Base-by-base conservation (phyloP, 1,284 basidiomycete species). In the Malassezia yamatoensis region DNA sequence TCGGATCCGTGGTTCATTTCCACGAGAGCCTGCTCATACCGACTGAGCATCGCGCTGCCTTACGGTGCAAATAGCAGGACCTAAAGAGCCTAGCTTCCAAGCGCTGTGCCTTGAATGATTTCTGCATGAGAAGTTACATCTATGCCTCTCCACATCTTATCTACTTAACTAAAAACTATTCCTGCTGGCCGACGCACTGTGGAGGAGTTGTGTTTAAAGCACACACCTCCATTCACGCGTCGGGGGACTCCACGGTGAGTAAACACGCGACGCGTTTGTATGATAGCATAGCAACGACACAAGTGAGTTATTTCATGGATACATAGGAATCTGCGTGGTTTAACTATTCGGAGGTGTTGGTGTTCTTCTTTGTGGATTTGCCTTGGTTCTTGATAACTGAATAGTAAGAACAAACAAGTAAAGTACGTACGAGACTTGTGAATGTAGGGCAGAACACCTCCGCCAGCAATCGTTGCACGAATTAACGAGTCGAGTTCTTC, bases 371-470 rank as follows among this genome's bases (percentile, higher is more conserved):
- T 24, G 15, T 45, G 43, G 43, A 32, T 42, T 58, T 58, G 45
- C 50, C 51, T 9, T 51, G 55, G 38, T 46, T 49, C 50, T 58
- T 58, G 55, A 58, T 58, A 6, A 58, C 55, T 60, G 34, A 9
- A 29, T 7, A 7, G 39, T 56, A 33, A 54, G 53, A 20, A 13
- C 5, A 9, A 11, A 5, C 16, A 20, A 42, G 11, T 4, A 21
- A 16, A 21, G 45, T 49, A 65, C 63, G 38, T 49, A 66, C 63
- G 60, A 46, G 66, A 67, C 83, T 93, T 93, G 83, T 96, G 90
- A 73, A 96, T 96, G 80, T 94, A 91, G 12, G 90, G 90, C 65
- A 96, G 76, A 3, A 96, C 90, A 81, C 90, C 90, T 79, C 86
- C 86, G 59, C 88, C 87, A 13, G 80, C 79, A 57, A 81, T 81